Conservation (phyloP, 2,329 filamentous ascomycete genomes). For the Cercospora sp. region DNA sequence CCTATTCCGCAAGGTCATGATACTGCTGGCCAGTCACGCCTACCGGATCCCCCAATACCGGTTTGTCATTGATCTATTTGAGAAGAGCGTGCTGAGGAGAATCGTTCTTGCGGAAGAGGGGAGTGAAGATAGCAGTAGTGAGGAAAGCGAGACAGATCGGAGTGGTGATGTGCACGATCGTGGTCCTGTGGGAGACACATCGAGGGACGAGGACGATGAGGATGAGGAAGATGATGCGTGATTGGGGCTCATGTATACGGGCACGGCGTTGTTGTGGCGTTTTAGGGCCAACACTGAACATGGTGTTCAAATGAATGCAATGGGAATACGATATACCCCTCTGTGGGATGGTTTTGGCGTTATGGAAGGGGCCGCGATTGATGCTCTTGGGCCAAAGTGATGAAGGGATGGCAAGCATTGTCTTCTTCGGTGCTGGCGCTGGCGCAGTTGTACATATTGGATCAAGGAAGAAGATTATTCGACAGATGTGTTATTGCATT, state of each 20-base stretch:
- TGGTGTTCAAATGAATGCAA: neutral
- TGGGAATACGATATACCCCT: neutral
- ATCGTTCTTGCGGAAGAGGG: slow-evolving; percentile 77
- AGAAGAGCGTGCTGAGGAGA: slow-evolving; percentile 80
- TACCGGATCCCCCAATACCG: slow-evolving; percentile 84
- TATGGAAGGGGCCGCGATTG: no score
- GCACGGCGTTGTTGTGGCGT: neutral
- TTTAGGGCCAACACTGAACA: neutral
- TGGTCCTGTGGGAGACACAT: neutral
- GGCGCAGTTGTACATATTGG: neutral
- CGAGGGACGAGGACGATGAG: neutral
- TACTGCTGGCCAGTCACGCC: slow-evolving; percentile 82
- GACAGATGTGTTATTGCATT: no score
- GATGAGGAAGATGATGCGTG: neutral
- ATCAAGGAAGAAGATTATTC: neutral
- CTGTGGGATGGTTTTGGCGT: neutral
- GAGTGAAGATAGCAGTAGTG: slow-evolving; percentile 39
- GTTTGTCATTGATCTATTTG: slow-evolving; percentile 91
- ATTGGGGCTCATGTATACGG: neutral
- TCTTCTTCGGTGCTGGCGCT: neutral
- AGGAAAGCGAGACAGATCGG: slow-evolving; percentile 36
- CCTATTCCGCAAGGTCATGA: slow-evolving; percentile 83
- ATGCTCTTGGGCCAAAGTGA: no score
- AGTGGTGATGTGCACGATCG: neutral
- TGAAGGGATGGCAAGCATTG: neutral